Evolutionary conservation across 805 yeast genomes (phyloP).

Genomic region (Jamesozyma spencerorum): DNA sequence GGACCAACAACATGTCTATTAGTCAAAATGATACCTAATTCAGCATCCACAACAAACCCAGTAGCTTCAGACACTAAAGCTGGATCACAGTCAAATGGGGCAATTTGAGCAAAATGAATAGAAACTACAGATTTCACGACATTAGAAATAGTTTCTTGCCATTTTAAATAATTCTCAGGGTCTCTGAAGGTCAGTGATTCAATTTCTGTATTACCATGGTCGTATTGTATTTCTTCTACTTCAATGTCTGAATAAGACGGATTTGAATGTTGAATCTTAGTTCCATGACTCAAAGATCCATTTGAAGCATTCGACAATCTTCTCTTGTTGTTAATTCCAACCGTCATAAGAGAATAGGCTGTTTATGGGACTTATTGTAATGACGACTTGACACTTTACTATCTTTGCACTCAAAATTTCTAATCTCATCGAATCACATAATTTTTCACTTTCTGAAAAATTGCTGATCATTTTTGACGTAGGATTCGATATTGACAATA

Average conservation of each 20-base stretch:
- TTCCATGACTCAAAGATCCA: background rate
- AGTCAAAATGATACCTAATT: conserved; percentile 74
- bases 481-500: background rate
- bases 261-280: background rate
- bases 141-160: conserved; percentile 74
- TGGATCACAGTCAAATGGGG: conserved; percentile 76
- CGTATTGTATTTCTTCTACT: background rate
- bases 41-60: conserved; percentile 84
- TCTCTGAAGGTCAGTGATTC: conserved; percentile 1
- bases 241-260: background rate
- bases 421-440: background rate
- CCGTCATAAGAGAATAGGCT: background rate
- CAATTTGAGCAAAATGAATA: conserved; percentile 79
- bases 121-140: conserved; percentile 85
- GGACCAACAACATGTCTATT: conserved; percentile 94
- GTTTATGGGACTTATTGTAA: background rate
- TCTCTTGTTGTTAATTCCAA: background rate
- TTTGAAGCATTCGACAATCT: conserved; percentile 1
- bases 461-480: background rate
- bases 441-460: background rate
- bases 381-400: background rate
- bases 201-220: background rate
- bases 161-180: conserved; percentile 34
- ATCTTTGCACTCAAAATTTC: background rate
- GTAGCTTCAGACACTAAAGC: conserved; percentile 86